Percentiles rank a stretch among this genome's conserved stretches.
These are phyloP conservation scores for Dactylellina cionopaga DNA, from an alignment of 2,329 filamentous ascomycete genomes.

Conservation along the genomic window DNA sequence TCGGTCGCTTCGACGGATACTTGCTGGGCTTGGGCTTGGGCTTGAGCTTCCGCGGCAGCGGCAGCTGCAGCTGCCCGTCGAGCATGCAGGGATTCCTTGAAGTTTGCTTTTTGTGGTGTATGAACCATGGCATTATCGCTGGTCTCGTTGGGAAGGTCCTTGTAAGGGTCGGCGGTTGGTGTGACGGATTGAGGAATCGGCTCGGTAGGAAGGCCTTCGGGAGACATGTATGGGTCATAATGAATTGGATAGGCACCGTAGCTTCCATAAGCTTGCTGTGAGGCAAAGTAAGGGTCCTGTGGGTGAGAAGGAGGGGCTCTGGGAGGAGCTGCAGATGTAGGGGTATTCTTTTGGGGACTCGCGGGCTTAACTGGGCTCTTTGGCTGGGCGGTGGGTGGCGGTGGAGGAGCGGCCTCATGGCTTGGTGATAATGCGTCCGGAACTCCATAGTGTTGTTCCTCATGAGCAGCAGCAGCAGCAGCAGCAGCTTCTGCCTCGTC, in stretches of 20 bases:
- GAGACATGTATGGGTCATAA: constrained; percentile 41
- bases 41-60: constrained; percentile 22
- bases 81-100: constrained; percentile 48
- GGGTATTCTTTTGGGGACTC: constrained; percentile 40
- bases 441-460: constrained; percentile 23
- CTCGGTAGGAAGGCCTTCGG: constrained; percentile 14
- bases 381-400: constrained; percentile 18
- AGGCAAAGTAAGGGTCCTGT: constrained; percentile 40
- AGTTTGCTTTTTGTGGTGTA: constrained; percentile 46
- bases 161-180: constrained; percentile 35
- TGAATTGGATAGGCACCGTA: constrained; percentile 47
- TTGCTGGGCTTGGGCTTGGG: neutral
- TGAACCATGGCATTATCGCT: constrained; percentile 42
- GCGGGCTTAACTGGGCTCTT: constrained; percentile 43
- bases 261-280: constrained; percentile 19
- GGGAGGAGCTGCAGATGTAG: constrained; percentile 28
- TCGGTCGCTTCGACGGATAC: constrained; percentile 33
- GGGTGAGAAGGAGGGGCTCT: constrained; percentile 31
- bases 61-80: constrained; percentile 46
- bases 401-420: constrained; percentile 8
- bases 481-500: constrained; percentile 30
- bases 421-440: constrained; percentile 20
- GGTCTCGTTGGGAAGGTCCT: constrained; percentile 23
- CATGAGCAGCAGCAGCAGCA: constrained; percentile 10
- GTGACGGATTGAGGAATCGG: constrained; percentile 18